Percentiles rank a stretch among this genome's conserved stretches.
phyloP scores from a whole-genome alignment of 1,139 yeast genomes.

The Kodamaea ohmeri region DNA sequence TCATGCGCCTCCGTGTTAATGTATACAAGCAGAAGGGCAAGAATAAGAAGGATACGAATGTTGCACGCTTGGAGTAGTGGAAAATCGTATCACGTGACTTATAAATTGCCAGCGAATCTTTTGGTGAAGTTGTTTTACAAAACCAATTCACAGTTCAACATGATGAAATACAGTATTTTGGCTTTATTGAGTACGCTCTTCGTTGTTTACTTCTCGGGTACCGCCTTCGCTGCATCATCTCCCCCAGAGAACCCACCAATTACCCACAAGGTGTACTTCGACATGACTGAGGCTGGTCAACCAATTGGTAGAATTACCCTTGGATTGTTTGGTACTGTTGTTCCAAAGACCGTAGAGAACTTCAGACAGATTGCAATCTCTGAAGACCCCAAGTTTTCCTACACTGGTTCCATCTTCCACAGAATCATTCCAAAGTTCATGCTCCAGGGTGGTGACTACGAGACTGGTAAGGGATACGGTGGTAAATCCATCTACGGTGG shows the following conservation, averaged over 20 bases:
- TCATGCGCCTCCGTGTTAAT: slow-evolving; percentile 51
- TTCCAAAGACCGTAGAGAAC: slow-evolving; percentile 59
- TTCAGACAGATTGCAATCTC: slow-evolving; percentile 58
- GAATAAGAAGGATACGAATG: slow-evolving; percentile 9
- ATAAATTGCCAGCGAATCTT: slow-evolving; percentile 2
- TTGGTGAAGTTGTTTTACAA: neutral
- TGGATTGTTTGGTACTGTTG: slow-evolving; percentile 68
- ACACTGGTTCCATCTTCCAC: slow-evolving; percentile 53
- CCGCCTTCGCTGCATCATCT: slow-evolving; percentile 22
- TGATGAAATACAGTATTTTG: slow-evolving; percentile 32
- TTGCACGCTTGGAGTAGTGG: slow-evolving; percentile 14
- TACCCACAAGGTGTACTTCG: slow-evolving; percentile 81
- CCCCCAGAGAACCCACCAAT: slow-evolving; percentile 52
- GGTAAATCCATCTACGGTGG: slow-evolving; percentile 60
- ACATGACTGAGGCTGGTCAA: slow-evolving; percentile 77
- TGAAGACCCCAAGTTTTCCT: slow-evolving; percentile 54
- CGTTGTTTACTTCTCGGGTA: slow-evolving; percentile 22
- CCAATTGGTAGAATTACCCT: slow-evolving; percentile 64
- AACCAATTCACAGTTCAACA: slow-evolving; percentile 7
- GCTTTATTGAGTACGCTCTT: slow-evolving; percentile 22
- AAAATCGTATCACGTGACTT: neutral
- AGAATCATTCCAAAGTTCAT: slow-evolving; percentile 56
- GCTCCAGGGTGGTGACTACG: slow-evolving; percentile 65
- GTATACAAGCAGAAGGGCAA: slow-evolving; percentile 18
- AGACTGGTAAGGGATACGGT: slow-evolving; percentile 58